Evolutionary conservation across 1,284 basidiomycete genomes (phyloP).

Genomic region (Sanghuangporus baumii): DNA sequence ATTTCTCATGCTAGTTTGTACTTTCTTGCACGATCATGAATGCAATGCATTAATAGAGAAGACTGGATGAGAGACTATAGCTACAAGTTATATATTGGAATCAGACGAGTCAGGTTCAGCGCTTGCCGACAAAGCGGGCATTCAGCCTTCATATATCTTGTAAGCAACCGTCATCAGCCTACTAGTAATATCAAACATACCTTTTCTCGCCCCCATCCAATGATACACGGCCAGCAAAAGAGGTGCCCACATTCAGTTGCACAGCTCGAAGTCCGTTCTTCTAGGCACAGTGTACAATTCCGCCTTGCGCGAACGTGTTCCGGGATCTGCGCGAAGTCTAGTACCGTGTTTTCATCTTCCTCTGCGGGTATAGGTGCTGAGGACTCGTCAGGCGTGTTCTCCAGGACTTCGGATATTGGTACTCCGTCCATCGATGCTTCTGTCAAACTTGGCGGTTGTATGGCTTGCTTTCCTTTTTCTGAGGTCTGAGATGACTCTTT

Average conservation of each 20-base stretch:
- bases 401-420: slow-evolving; percentile 55
- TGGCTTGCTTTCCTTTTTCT: slow-evolving; percentile 20
- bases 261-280: slow-evolving; percentile 73
- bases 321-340: slow-evolving; percentile 54
- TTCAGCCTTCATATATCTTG: slow-evolving; percentile 51
- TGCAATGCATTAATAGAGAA: neutral
- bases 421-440: slow-evolving; percentile 62
- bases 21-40: neutral
- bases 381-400: slow-evolving; percentile 45
- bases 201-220: slow-evolving; percentile 87
- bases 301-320: slow-evolving; percentile 50
- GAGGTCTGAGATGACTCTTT: slow-evolving; percentile 24
- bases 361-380: slow-evolving; percentile 53
- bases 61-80: neutral
- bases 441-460: slow-evolving; percentile 27
- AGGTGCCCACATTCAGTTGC: slow-evolving; percentile 93
- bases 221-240: slow-evolving; percentile 92
- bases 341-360: slow-evolving; percentile 59
- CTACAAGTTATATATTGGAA: slow-evolving; percentile 83
- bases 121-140: slow-evolving; percentile 85
- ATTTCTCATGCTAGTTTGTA: neutral
- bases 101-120: slow-evolving; percentile 63
- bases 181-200: slow-evolving; percentile 26
- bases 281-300: slow-evolving; percentile 83
- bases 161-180: slow-evolving; percentile 9